Base-by-base conservation (phyloP, 225 moss, liverwort and hornwort genomes). In the Asterella californica region DNA sequence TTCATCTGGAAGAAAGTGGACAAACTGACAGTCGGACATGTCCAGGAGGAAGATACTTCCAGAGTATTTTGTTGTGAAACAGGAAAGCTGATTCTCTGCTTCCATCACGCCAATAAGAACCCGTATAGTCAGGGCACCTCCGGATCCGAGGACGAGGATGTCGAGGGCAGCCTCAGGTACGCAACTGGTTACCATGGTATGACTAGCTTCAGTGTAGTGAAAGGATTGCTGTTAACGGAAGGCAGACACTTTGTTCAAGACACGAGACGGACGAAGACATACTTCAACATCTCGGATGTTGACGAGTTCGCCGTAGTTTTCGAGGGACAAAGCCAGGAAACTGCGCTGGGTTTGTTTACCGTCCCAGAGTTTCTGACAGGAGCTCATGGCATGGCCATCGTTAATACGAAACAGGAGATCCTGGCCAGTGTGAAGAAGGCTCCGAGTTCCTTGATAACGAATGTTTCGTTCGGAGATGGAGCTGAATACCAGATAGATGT, bases 401-500 rank as follows among this genome's bases (percentile, higher is more conserved):
- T 89, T 72, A 88, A 87, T 59, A 85, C 78, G 5, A 60, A 18
- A 6, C 86, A 87, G 0, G 86, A 90, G 74, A 87, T 83, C 12
- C 48, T 90, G 34, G 90, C 90, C 0, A 84, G 85, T 21, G 80
- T 89, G 59, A 85, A 89, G 3, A 90, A 85, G 15, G 86, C 87
- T 0, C 67, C 72, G 60, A 69, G 87, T 37, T 82, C 82, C 3
- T 70, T 90, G 78, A 76, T 90, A 32, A 65, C 85, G 68, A 90
- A 90, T 47, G 87, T 84, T 15, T 79, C 87, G 0, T 50, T 87
- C 6, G 90, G 89, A 38, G 90, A 77, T 73, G 90, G 88, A 17
- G 85, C 88, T 2, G 88, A 90, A 81, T 90, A 87, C 11, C 66
- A 85, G 5, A 90, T 90, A 46, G 90, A 90, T 73, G 81, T 90